These are phyloP conservation scores for Penicillium lagena DNA, from an alignment of 495 filamentous ascomycete genomes.

Conservation along the genomic window DNA sequence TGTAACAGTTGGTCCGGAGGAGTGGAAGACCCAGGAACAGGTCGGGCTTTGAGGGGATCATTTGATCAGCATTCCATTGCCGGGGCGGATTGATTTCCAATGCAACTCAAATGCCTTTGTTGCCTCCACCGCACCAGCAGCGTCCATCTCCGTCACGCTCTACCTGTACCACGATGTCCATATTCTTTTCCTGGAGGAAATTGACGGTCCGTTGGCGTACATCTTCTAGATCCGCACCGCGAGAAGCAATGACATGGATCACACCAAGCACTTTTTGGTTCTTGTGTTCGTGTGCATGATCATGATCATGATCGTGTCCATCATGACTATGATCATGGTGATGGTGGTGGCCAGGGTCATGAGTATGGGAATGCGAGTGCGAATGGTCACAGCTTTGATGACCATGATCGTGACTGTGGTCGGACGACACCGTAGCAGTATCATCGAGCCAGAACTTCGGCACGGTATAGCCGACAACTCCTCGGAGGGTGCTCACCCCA, in stretches of 20 bases:
- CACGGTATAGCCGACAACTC: slow-evolving; percentile 78
- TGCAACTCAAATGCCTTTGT: slow-evolving; percentile 18
- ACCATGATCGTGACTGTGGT: slow-evolving; percentile 22
- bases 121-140: slow-evolving; percentile 68
- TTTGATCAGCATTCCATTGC: background rate
- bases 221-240: slow-evolving; percentile 66
- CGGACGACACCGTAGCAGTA: slow-evolving; percentile 31
- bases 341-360: slow-evolving; percentile 20
- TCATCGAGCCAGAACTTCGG: slow-evolving; percentile 95
- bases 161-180: slow-evolving; percentile 70
- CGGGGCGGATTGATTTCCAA: background rate
- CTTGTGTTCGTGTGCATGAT: slow-evolving; percentile 21
- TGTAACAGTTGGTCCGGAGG: too few species aligned
- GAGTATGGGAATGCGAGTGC: slow-evolving; percentile 19
- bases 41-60: too few species aligned
- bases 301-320: slow-evolving; percentile 10
- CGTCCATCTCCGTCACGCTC: slow-evolving; percentile 69
- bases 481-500: slow-evolving; percentile 73
- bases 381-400: slow-evolving; percentile 14
- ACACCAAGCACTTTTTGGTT: slow-evolving; percentile 60
- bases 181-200: slow-evolving; percentile 51
- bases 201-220: slow-evolving; percentile 60
- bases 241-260: slow-evolving; percentile 72
- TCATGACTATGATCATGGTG: slow-evolving; percentile 9
- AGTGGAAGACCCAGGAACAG: too few species aligned